These are phyloP conservation scores for Hanseniaspora nectarophila DNA, from an alignment of 805 yeast genomes.

Conservation along the genomic window DNA sequence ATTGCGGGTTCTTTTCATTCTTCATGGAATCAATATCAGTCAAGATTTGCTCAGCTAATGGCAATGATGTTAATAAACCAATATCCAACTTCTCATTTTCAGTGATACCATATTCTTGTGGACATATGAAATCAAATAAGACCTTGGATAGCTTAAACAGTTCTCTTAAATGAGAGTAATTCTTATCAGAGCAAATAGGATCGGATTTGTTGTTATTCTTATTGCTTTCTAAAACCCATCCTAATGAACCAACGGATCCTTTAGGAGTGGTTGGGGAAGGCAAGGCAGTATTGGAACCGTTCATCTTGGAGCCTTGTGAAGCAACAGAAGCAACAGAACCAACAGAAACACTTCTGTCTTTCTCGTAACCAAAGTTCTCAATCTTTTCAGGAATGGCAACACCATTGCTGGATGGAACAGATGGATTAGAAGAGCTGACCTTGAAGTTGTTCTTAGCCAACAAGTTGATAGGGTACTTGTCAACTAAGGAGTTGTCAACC, in stretches of 20 bases:
- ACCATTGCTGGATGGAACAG: conserved; percentile 20
- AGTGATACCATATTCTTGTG: conserved; percentile 96
- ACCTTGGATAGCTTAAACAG: conserved; percentile 83
- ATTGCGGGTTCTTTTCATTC: conserved; percentile 66
- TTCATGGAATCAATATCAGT: conserved; percentile 71
- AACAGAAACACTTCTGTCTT: conserved; percentile 16
- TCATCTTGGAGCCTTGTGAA: background rate
- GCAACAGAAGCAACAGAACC: background rate
- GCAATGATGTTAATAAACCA: conserved; percentile 86
- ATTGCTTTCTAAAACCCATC: conserved; percentile 51
- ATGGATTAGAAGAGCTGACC: conserved; percentile 30
- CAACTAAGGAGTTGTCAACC: conserved; percentile 39
- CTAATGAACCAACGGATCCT: conserved; percentile 49
- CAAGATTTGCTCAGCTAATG: conserved; percentile 78
- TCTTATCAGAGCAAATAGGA: conserved; percentile 63
- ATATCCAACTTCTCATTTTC: conserved; percentile 91
- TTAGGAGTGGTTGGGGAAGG: conserved; percentile 21
- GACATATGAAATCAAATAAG: conserved; percentile 91
- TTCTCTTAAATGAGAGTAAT: conserved; percentile 71
- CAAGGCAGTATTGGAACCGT: conserved; percentile 18
- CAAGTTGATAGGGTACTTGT: conserved; percentile 61
- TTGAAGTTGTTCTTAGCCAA: conserved; percentile 67
- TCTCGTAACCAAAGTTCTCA: background rate
- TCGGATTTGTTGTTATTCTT: conserved; percentile 23
- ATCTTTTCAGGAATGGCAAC: conserved; percentile 1